Conservation (phyloP, 768 basidiomycete species). For the Trametes punicea region DNA sequence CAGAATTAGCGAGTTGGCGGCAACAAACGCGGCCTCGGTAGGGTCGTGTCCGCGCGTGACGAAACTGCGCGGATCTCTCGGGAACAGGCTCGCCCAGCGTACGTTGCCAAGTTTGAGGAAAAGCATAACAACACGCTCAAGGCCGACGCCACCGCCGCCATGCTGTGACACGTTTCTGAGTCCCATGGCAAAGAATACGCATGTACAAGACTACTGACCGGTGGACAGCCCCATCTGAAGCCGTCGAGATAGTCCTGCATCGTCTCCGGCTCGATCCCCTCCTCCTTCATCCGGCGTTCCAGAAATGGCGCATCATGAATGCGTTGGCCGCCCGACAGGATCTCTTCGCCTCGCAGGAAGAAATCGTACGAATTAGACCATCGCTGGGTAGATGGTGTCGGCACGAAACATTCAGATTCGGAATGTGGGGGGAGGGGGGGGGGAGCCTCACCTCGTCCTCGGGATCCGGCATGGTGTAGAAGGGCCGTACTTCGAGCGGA, state of each 20-base stretch:
- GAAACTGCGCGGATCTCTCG: conserved; percentile 93
- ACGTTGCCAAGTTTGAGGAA: conserved; percentile 97
- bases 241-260: conserved; percentile 94
- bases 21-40: conserved; percentile 22
- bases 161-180: conserved; percentile 38
- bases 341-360: conserved; percentile 99
- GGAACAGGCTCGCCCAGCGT: conserved; percentile 88
- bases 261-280: conserved; percentile 82
- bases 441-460: conserved; percentile 64
- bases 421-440: conserved; percentile 4
- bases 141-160: conserved; percentile 92
- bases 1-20: conserved; percentile 27
- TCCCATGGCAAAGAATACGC: neutral
- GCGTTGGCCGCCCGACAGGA: conserved; percentile 96
- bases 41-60: conserved; percentile 25
- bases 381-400: conserved; percentile 55
- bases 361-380: conserved; percentile 99
- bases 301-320: conserved; percentile 86
- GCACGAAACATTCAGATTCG: neutral
- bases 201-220: conserved; percentile 31
- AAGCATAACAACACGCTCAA: conserved; percentile 94
- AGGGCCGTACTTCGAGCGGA: conserved; percentile 89
- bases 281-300: conserved; percentile 76
- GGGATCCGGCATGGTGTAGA: conserved; percentile 99
- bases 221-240: conserved; percentile 91